Evolutionary conservation across 1,284 basidiomycete genomes (phyloP), one percentile per base, ranked within the genome.

Genomic region (Ceratobasidium sp.): DNA sequence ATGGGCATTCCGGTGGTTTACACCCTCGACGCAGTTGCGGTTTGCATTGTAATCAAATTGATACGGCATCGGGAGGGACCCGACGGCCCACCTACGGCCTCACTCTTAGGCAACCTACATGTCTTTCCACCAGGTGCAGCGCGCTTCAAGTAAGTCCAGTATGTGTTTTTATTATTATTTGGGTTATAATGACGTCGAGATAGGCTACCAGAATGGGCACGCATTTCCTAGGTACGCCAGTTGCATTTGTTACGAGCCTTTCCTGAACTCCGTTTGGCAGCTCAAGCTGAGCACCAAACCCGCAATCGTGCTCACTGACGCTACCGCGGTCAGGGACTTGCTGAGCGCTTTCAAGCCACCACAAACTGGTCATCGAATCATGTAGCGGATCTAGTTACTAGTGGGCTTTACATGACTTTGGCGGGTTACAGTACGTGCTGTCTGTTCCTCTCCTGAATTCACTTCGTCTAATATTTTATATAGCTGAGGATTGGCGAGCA

Each of bases 71-170:
- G 74, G 66, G 7, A 31, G 63, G 43, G 69, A 81, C 82, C 82
- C 22, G 79, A 81, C 27, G 82, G 81, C 0, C 82, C 82, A 1
- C 81, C 81, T 1, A 82, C 81, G 2, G 34, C 76, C 4, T 80
- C 81, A 0, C 39, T 82, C 14, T 74, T 83, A 11, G 82, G 82
- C 16, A 82, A 83, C 73, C 34, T 81, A 7, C 76, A 78, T 43
- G 61, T 79, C 19, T 81, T 82, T 74, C 81, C 82, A 8, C 46
- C 24, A 22, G 31, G 22, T 16, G 41, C 41, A 43, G 41, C 41
- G 1, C 41, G 16, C 41, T 43, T 43, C 41, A 9, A 43, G 41
- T 43, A 43, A 43, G 41, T 37, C 24, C 34, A 9, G n/a, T n/a
- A n/a, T n/a, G 22, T 34, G 29, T 54, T 14, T 37, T 43, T 29